phyloP scores from a whole-genome alignment of 2,329 filamentous ascomycete species.

The Claviceps maximensis region DNA sequence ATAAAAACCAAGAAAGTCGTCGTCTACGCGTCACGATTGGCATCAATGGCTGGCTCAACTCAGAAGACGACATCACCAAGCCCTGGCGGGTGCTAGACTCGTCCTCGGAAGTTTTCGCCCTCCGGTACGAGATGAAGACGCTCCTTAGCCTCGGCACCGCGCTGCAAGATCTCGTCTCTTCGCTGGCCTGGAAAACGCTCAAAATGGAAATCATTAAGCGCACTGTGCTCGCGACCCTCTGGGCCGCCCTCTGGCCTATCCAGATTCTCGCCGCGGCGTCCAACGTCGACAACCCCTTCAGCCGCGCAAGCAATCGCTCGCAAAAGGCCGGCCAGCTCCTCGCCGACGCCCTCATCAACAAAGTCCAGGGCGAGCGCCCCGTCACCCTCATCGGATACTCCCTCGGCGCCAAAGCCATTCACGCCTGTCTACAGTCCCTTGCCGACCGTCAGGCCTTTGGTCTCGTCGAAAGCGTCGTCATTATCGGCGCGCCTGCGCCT shows the following conservation, averaged over 20 bases:
- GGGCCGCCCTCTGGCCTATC: constrained; percentile 58
- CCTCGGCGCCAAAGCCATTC: constrained; percentile 69
- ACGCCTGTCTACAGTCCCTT: constrained; percentile 63
- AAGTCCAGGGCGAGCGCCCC: constrained; percentile 67
- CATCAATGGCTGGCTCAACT: constrained; percentile 73
- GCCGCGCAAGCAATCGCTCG: constrained; percentile 59
- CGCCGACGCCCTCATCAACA: constrained; percentile 71
- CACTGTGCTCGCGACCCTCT: constrained; percentile 54
- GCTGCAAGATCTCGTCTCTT: constrained; percentile 57
- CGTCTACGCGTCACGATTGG: constrained; percentile 71
- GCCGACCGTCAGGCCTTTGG: constrained; percentile 72
- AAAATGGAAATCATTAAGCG: constrained; percentile 62
- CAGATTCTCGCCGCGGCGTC: constrained; percentile 52
- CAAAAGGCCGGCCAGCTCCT: constrained; percentile 71
- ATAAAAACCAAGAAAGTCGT: constrained; percentile 18
- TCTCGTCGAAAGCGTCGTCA: constrained; percentile 66
- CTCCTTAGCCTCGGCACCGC: constrained; percentile 64
- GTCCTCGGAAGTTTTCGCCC: constrained; percentile 62
- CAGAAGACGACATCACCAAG: constrained; percentile 59
- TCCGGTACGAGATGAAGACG: constrained; percentile 70
- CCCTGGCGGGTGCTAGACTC: constrained; percentile 67
- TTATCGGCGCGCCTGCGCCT: constrained; percentile 71
- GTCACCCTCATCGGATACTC: constrained; percentile 75
- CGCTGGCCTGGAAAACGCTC: constrained; percentile 61
- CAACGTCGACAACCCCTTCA: constrained; percentile 71